These are phyloP conservation scores for Nemania sp. DNA, from an alignment of 2,329 filamentous ascomycete genomes.

Conservation along the genomic window DNA sequence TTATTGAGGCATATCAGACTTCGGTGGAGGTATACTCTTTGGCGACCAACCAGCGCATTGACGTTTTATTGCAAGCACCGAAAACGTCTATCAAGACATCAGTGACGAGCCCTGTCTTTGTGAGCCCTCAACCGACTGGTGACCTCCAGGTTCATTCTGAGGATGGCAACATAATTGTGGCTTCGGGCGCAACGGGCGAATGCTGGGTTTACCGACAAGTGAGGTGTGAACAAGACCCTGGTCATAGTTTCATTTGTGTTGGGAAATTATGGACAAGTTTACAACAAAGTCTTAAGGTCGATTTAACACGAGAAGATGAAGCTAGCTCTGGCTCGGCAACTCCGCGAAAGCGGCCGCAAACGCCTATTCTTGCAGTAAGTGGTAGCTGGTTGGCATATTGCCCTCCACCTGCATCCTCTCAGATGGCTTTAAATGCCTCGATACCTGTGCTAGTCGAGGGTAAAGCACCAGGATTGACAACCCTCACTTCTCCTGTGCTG, in stretches of 20 bases:
- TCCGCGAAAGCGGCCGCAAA: slow-evolving; percentile 52
- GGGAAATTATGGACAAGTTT: slow-evolving; percentile 92
- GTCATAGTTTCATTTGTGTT: slow-evolving; percentile 63
- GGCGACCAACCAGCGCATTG: slow-evolving; percentile 70
- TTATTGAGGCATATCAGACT: slow-evolving; percentile 74
- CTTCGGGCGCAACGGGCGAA: slow-evolving; percentile 84
- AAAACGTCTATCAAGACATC: slow-evolving; percentile 62
- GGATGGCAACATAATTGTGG: slow-evolving; percentile 70
- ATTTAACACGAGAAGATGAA: slow-evolving; percentile 52
- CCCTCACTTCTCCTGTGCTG: slow-evolving; percentile 69
- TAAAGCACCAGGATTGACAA: slow-evolving; percentile 59
- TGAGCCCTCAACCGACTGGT: slow-evolving; percentile 70
- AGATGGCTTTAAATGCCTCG: slow-evolving; percentile 69
- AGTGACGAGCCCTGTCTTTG: slow-evolving; percentile 64
- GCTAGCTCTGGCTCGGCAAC: slow-evolving; percentile 44
- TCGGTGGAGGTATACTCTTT: slow-evolving; percentile 88
- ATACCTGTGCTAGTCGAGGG: slow-evolving; percentile 59
- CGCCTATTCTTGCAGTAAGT: slow-evolving; percentile 69
- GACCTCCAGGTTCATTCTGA: slow-evolving; percentile 75
- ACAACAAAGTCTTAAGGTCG: slow-evolving; percentile 60
- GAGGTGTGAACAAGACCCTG: slow-evolving; percentile 46
- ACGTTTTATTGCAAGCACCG: slow-evolving; percentile 73
- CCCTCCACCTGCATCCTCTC: slow-evolving; percentile 71
- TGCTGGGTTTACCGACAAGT: slow-evolving; percentile 73
- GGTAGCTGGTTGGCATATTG: slow-evolving; percentile 79